phyloP scores from a whole-genome alignment of 2,329 filamentous ascomycete genomes.

The Fusarium mundagurra region DNA sequence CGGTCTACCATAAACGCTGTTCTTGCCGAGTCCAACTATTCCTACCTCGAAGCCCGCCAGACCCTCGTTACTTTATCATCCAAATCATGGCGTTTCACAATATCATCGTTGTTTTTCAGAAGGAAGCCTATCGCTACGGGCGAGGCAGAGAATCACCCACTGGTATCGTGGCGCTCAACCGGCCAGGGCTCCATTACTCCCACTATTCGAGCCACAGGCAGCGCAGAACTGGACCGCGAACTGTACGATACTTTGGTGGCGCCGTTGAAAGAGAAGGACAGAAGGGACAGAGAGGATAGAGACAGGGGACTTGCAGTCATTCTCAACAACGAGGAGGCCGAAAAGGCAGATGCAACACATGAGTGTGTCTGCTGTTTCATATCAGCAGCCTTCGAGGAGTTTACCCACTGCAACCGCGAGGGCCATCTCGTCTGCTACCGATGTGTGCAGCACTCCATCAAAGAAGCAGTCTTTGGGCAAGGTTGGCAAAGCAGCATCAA shows the following conservation, averaged over 20 bases:
- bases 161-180: slow-evolving; percentile 69
- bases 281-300: slow-evolving; percentile 56
- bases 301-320: slow-evolving; percentile 64
- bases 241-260: slow-evolving; percentile 66
- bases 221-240: slow-evolving; percentile 70
- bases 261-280: slow-evolving; percentile 60
- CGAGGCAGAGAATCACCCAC: slow-evolving; percentile 68
- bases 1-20: slow-evolving; percentile 80
- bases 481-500: slow-evolving; percentile 87
- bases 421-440: slow-evolving; percentile 82
- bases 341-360: slow-evolving; percentile 63
- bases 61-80: slow-evolving; percentile 75
- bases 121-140: slow-evolving; percentile 65
- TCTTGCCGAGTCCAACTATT: slow-evolving; percentile 82
- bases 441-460: slow-evolving; percentile 83
- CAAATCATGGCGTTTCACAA: slow-evolving; percentile 80
- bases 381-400: slow-evolving; percentile 75
- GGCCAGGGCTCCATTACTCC: slow-evolving; percentile 67
- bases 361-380: slow-evolving; percentile 85
- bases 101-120: slow-evolving; percentile 76
- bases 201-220: slow-evolving; percentile 72
- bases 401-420: slow-evolving; percentile 74
- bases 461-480: slow-evolving; percentile 92
- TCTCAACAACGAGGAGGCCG: slow-evolving; percentile 68
- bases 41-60: slow-evolving; percentile 76